Conservation (phyloP, 2,329 filamentous ascomycete genomes). For the Apiospora koreana region DNA sequence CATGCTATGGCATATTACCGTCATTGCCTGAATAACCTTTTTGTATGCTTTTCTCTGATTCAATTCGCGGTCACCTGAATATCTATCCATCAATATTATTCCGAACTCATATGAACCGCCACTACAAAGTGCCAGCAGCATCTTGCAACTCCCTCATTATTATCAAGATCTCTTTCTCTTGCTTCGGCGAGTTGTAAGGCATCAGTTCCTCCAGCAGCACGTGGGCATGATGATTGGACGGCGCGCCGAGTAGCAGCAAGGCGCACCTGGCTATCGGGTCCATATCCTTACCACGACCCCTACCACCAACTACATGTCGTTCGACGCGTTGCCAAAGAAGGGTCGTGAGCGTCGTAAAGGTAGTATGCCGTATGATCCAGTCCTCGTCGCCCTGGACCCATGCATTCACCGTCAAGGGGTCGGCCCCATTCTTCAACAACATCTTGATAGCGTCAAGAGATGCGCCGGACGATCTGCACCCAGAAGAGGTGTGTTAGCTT, state of each 20-base stretch:
- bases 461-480: neutral
- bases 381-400: neutral
- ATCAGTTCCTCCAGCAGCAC: no score
- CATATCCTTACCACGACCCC: no score
- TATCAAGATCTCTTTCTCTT: neutral
- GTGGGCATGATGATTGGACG: no score
- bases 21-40: neutral
- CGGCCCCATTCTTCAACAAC: neutral
- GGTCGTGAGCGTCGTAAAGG: neutral
- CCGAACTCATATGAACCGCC: neutral
- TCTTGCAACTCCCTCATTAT: neutral
- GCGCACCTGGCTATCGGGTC: neutral
- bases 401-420: neutral
- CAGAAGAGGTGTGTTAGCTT: neutral
- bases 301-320: neutral
- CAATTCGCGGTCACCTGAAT: no score
- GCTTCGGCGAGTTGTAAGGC: neutral
- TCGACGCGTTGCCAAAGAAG: neutral
- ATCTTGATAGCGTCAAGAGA: neutral
- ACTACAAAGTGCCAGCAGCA: neutral
- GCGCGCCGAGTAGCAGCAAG: neutral
- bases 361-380: no score
- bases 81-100: neutral
- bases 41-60: no score
- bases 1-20: no score